Evolutionary conservation across 2,329 filamentous ascomycete genomes (phyloP), one percentile per base, ranked within the genome.

Genomic region (Neopestalotiopsis sp.): DNA sequence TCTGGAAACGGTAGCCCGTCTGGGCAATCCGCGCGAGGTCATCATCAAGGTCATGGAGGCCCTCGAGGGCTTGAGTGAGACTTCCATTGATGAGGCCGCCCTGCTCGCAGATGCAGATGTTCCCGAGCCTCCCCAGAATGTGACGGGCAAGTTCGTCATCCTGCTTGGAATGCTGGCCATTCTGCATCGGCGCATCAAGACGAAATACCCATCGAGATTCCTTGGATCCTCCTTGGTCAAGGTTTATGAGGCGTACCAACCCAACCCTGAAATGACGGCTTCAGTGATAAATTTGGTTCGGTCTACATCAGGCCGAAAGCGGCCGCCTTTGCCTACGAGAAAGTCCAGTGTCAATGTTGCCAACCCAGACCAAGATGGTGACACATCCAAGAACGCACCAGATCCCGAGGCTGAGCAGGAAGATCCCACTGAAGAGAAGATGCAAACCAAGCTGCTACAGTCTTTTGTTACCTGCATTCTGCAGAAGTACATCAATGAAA

Each of bases 11-110:
- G 90, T 95, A 66, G 93, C 93, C 40, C 88, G 90, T 30, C 84
- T 94, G 52, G 93, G 93, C 65, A 96, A 95, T 76, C 93, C 93
- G 1, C 85, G 93, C 65, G 93, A 96, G 79, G 92, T 94, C 60
- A 91, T 95, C 69, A 84, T 96, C 74, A 95, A 95, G 77, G 89
- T 94, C 38, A 90, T 93, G 32, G 92, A 95, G 78, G 88, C 89
- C 14, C 83, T 96, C 70, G 88, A 92, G 65, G 75, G 87, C 17
- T 82, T 92, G 4, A 81, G 86, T 5, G 85, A 88, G 61, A 78
- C 80, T 4, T 78, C 80, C 58, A 76, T 78, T 49, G 81, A 84
- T n/a, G 81, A 84, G 32, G 80, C 81, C 9, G 81, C 81, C 60
- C 76, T 79, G 1, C 80, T 80, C 1, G 75, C 71, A 24, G 73